A percentile compares a stretch with the other conserved stretches of the same genome.
These are phyloP conservation scores for Aspergillus sclerotialis DNA, from an alignment of 2,329 filamentous ascomycete genomes.

Conservation along the genomic window DNA sequence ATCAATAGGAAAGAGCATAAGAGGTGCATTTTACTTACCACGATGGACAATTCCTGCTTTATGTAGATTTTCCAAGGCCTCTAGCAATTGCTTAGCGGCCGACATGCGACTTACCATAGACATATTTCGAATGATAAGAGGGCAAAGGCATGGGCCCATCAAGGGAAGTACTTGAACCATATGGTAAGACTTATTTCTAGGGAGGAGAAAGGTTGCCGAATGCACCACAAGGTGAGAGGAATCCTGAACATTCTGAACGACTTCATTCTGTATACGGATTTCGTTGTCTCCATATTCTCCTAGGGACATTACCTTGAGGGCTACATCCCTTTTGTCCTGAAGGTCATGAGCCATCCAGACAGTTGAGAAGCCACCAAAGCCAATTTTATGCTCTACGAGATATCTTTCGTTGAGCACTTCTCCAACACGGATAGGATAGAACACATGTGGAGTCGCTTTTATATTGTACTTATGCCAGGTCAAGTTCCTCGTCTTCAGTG, in stretches of 20 bases:
- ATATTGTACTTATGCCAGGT: constrained; percentile 12
- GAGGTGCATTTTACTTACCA: too few species aligned
- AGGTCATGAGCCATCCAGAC: constrained; percentile 21
- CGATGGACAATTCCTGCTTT: constrained; percentile 20
- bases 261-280: constrained; percentile 13
- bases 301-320: constrained; percentile 15
- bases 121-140: constrained; percentile 5
- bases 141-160: constrained; percentile 10
- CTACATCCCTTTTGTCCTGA: constrained; percentile 13
- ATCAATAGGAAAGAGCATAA: too few species aligned
- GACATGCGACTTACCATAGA: constrained; percentile 19
- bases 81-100: constrained; percentile 20
- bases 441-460: constrained; percentile 6
- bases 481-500: constrained; percentile 12
- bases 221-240: constrained; percentile 14
- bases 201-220: constrained; percentile 12
- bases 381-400: constrained; percentile 18
- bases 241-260: constrained; percentile 11
- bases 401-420: constrained; percentile 17
- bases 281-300: constrained; percentile 14
- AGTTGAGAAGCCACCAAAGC: constrained; percentile 16
- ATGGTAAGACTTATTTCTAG: constrained; percentile 9
- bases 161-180: constrained; percentile 17
- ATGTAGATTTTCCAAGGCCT: constrained; percentile 18
- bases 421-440: constrained; percentile 13